Evolutionary conservation across 1,139 yeast genomes (phyloP).

Genomic region (Arxiozyma telluris): DNA sequence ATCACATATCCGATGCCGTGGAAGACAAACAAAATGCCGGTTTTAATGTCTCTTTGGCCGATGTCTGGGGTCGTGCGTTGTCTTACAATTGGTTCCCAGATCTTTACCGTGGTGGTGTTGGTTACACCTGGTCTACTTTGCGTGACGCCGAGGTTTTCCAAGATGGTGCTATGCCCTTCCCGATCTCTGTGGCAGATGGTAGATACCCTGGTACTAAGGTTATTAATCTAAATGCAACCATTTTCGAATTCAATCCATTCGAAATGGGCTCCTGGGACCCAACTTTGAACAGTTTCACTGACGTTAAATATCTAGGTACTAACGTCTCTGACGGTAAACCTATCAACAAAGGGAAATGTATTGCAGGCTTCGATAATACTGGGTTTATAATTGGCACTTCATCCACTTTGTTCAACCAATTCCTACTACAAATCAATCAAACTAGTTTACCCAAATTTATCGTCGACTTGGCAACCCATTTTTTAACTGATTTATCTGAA

Average conservation of each 20-base stretch:
- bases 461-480: constrained; percentile 38
- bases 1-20: constrained; percentile 31
- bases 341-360: constrained; percentile 36
- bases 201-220: constrained; percentile 59
- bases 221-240: constrained; percentile 57
- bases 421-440: constrained; percentile 50
- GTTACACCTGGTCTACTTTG: constrained; percentile 57
- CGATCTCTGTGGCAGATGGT: constrained; percentile 70
- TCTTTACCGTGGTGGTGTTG: constrained; percentile 48
- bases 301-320: constrained; percentile 66
- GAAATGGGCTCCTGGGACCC: constrained; percentile 92
- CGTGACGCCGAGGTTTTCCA: constrained; percentile 45
- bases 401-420: constrained; percentile 67
- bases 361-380: constrained; percentile 66
- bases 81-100: constrained; percentile 64
- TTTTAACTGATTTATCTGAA: constrained; percentile 39
- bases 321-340: constrained; percentile 51
- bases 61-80: constrained; percentile 85
- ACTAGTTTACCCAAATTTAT: constrained; percentile 43
- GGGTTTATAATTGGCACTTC: constrained; percentile 74
- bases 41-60: constrained; percentile 70
- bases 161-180: constrained; percentile 68
- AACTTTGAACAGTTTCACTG: constrained; percentile 55
- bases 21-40: constrained; percentile 66
- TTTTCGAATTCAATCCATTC: constrained; percentile 70